Evolutionary conservation across 768 basidiomycete species (phyloP).

Genomic region (Pilatotrama ljubarskyi): DNA sequence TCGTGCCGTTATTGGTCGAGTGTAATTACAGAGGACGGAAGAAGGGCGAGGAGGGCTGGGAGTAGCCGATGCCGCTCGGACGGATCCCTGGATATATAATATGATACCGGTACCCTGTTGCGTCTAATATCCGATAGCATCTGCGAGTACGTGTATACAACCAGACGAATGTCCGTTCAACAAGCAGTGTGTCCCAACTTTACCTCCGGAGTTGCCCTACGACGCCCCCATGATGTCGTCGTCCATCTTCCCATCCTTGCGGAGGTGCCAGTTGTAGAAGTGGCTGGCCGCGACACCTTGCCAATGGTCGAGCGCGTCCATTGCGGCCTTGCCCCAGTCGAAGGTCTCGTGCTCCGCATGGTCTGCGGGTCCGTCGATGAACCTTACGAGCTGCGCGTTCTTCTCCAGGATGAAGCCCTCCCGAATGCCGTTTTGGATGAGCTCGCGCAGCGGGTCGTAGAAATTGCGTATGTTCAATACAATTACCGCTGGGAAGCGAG

Average conservation of each 20-base stretch:
- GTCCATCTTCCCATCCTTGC: slow-evolving; percentile 20
- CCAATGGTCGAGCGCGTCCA: slow-evolving; percentile 69
- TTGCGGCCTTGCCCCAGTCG: slow-evolving; percentile 77
- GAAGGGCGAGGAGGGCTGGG: slow-evolving; percentile 24
- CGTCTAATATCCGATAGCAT: not conserved
- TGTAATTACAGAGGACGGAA: slow-evolving; percentile 65
- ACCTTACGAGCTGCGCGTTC: slow-evolving; percentile 63
- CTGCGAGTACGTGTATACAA: slow-evolving; percentile 4
- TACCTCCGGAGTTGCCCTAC: not conserved
- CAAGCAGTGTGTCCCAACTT: no score
- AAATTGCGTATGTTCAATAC: slow-evolving; percentile 84
- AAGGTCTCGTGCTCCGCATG: slow-evolving; percentile 53
- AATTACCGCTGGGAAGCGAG: slow-evolving; percentile 60
- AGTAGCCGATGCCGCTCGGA: not conserved
- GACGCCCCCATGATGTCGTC: slow-evolving; percentile 16
- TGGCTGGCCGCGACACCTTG: slow-evolving; percentile 11
- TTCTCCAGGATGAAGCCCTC: slow-evolving; percentile 72
- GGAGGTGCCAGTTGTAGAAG: slow-evolving; percentile 30
- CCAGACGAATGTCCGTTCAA: not conserved
- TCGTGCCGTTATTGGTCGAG: slow-evolving; percentile 72
- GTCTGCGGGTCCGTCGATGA: slow-evolving; percentile 72
- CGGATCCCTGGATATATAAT: not conserved
- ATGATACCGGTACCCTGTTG: not conserved
- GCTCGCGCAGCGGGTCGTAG: slow-evolving; percentile 77
- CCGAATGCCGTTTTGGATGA: slow-evolving; percentile 65